Evolutionary conservation across 495 filamentous ascomycete species (phyloP).

Genomic region (Aspergillus bertholletiae): DNA sequence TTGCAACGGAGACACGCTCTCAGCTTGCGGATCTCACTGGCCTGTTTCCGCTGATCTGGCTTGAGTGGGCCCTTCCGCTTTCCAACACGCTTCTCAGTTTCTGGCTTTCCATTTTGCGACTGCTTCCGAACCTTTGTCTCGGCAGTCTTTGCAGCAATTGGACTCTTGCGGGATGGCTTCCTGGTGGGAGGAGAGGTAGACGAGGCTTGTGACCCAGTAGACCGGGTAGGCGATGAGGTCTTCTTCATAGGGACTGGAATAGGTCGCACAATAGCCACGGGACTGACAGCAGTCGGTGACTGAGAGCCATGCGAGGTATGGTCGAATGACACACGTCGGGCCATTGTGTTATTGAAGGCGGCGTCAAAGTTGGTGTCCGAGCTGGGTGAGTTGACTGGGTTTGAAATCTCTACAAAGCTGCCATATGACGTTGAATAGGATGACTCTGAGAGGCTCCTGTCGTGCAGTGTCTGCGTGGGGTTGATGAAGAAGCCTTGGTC

Average conservation of each 20-base stretch:
- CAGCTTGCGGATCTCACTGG: slow-evolving; percentile 88
- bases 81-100: slow-evolving; percentile 85
- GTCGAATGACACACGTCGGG: slow-evolving; percentile 32
- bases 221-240: slow-evolving; percentile 53
- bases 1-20: slow-evolving; percentile 93
- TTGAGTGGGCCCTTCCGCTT: slow-evolving; percentile 80
- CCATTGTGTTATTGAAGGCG: slow-evolving; percentile 50
- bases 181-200: slow-evolving; percentile 65
- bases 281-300: slow-evolving; percentile 58
- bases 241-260: slow-evolving; percentile 67
- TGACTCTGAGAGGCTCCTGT: slow-evolving; percentile 79
- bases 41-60: slow-evolving; percentile 92
- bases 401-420: slow-evolving; percentile 76
- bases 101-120: slow-evolving; percentile 69
- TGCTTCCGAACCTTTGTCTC: slow-evolving; percentile 77
- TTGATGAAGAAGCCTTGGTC: slow-evolving; percentile 71
- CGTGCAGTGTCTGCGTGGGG: slow-evolving; percentile 78
- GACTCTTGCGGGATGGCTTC: slow-evolving; percentile 70
- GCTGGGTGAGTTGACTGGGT: slow-evolving; percentile 64
- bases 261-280: slow-evolving; percentile 59
- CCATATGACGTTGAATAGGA: slow-evolving; percentile 71
- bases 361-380: slow-evolving; percentile 66
- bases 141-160: slow-evolving; percentile 68
- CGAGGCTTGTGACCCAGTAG: slow-evolving; percentile 56
- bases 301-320: slow-evolving; percentile 43